phyloP scores from a whole-genome alignment of 129 eudicot species.

The Chrysanthemum makinoi region DNA sequence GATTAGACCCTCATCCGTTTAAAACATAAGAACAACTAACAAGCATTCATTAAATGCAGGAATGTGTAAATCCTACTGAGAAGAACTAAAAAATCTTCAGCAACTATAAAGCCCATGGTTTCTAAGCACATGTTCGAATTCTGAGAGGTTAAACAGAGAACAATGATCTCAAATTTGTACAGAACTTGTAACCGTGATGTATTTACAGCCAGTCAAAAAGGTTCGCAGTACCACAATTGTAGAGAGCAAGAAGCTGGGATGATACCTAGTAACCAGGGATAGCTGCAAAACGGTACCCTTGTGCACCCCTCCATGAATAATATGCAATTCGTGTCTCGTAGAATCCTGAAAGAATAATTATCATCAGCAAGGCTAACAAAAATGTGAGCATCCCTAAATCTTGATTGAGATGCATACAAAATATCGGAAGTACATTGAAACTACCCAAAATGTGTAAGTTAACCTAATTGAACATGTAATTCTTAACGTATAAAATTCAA shows the following conservation, averaged over 20 bases:
- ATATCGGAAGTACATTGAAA: too few relatives aligned
- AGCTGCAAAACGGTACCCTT: slow-evolving; percentile 74
- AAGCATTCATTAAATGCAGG: slow-evolving; percentile 3
- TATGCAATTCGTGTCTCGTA: slow-evolving; percentile 94
- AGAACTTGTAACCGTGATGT: slow-evolving; percentile 13
- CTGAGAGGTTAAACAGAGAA: background rate
- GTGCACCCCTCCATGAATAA: slow-evolving; percentile 97
- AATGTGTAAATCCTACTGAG: background rate
- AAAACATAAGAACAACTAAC: slow-evolving; percentile 1
- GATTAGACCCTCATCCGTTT: background rate
- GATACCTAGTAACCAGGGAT: slow-evolving; percentile 68
- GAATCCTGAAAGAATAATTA: slow-evolving; percentile 50
- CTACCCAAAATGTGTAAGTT: background rate
- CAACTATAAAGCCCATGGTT: background rate
- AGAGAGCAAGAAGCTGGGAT: slow-evolving; percentile 4
- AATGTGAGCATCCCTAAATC: background rate
- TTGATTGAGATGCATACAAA: slow-evolving; percentile 7
- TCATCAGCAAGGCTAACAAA: slow-evolving; percentile 14
- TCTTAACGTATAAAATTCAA: background rate
- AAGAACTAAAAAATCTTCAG: background rate
- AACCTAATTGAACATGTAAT: background rate
- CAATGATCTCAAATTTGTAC: slow-evolving; percentile 16
- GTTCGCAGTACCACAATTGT: background rate
- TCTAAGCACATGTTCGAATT: too few relatives aligned
- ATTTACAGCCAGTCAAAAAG: slow-evolving; percentile 20